A percentile compares a stretch with the other conserved stretches of the same genome.
These are phyloP conservation scores for Chaetothyriales sp. DNA, from an alignment of 2,329 filamentous ascomycete species.

Conservation along the genomic window DNA sequence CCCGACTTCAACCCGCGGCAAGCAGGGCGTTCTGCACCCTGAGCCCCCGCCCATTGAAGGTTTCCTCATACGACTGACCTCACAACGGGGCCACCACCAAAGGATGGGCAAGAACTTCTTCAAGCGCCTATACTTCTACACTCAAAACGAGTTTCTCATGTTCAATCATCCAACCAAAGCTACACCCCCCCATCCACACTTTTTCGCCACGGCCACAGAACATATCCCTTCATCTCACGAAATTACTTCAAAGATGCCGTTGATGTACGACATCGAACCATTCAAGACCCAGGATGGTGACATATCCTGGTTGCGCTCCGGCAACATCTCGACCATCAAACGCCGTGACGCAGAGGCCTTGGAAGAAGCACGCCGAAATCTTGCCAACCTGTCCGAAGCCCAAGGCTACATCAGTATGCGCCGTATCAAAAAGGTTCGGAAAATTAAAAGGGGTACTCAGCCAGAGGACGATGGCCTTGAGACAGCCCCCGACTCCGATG, in stretches of 20 bases:
- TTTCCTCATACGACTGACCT: constrained; percentile 51
- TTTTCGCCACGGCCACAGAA: constrained; percentile 30
- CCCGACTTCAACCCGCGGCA: constrained; percentile 34
- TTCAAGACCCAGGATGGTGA: constrained; percentile 39
- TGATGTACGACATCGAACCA: constrained; percentile 49
- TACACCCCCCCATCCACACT: constrained; percentile 46
- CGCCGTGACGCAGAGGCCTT: constrained; percentile 45
- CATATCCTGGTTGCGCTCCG: constrained; percentile 43
- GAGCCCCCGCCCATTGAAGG: constrained; percentile 53
- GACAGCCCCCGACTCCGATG: constrained; percentile 39
- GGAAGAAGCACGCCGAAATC: constrained; percentile 45
- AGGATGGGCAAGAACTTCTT: constrained; percentile 48
- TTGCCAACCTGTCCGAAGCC: constrained; percentile 44
- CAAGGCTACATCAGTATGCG: constrained; percentile 53
- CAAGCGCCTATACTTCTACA: constrained; percentile 53
- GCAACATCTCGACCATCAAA: constrained; percentile 32
- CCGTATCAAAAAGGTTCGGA: constrained; percentile 44
- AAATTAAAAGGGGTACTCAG: constrained; percentile 37
- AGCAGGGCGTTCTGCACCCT: constrained; percentile 27
- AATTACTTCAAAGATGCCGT: constrained; percentile 43
- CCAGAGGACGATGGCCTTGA: constrained; percentile 41
- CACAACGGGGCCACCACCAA: constrained; percentile 46
- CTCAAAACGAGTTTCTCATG: constrained; percentile 48
- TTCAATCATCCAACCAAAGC: constrained; percentile 49
- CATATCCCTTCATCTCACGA: constrained; percentile 41